Base-by-base conservation (phyloP, 2,329 filamentous ascomycete genomes). In the Paracorniculantispora psalliotae region DNA sequence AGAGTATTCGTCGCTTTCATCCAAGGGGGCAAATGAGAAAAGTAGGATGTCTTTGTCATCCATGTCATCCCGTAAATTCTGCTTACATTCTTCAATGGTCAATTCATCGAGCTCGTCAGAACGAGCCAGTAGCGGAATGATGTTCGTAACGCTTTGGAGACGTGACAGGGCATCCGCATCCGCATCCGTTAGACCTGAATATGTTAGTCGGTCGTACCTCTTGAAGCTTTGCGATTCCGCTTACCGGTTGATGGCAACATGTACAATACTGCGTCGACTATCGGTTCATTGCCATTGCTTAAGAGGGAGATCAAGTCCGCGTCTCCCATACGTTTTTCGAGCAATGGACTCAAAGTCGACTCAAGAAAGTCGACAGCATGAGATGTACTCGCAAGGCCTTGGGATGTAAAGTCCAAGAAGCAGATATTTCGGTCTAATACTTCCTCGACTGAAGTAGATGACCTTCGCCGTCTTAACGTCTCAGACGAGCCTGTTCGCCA, bases 401-500 rank as follows among this genome's bases (percentile, higher is more conserved):
- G 23, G 12, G 46, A 26, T 26, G 50, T 59, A 30, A 47, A 56
- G 74, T 97, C 93, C 60, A 97, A 86, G 69, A 99, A 97, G 72
- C 91, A 96, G 5, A 99, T 75, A 68, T 99, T 99, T 30, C 93
- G 84, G 69, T 97, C 93, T 48, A 97, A 77, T 41, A 97, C 83
- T 23, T 85, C 82, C 63, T 94, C 92, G 8, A 86, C 86, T 25
- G 59, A 57, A 54, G 62, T 53, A 5, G 67, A 69, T 6, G 89
- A 93, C 69, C 87, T 90, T 66, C 88, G 81, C 67, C 86, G 81
- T 49, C 82, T 62, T 83, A 73, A 52, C 79, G 75, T 60, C 35
- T 63, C 26, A 78, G 79, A 59, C 62, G 92, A 88, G 51, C 94
- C 89, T 15, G 87, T 87, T 88, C 90, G 96, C 94, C 94, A 97